These are phyloP conservation scores for Eucalyptus regnans DNA, from an alignment of 345 rosid species.

Conservation along the genomic window DNA sequence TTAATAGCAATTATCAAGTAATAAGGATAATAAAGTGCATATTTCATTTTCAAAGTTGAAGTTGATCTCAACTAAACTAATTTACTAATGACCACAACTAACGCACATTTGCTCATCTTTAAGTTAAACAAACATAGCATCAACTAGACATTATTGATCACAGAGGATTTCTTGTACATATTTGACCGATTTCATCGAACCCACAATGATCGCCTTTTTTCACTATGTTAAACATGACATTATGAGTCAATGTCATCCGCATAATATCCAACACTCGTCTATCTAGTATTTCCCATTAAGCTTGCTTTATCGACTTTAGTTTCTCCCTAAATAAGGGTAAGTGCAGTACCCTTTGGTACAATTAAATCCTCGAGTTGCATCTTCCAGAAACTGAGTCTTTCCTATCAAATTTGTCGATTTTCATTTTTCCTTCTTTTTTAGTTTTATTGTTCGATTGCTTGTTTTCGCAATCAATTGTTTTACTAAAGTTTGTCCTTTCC, in stretches of 20 bases:
- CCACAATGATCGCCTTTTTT: rapidly evolving
- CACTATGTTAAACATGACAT: too few relatives aligned
- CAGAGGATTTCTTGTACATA: too few relatives aligned
- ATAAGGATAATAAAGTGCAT: too few relatives aligned
- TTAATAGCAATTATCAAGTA: background rate
- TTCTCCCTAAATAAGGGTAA: background rate
- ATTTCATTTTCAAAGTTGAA: background rate
- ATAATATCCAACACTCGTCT: background rate
- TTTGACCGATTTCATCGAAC: background rate
- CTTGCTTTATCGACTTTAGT: background rate
- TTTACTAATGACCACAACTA: background rate
- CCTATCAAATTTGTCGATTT: too few relatives aligned
- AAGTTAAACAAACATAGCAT: too few relatives aligned
- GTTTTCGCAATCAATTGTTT: background rate
- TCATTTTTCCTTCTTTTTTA: background rate
- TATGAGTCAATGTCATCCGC: background rate
- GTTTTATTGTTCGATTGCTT: background rate
- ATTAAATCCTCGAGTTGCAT: too few relatives aligned
- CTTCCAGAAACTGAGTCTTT: too few relatives aligned
- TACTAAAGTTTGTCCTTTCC: background rate
- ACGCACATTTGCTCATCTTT: background rate
- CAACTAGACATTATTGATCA: too few relatives aligned
- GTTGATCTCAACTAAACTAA: background rate
- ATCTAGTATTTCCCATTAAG: background rate
- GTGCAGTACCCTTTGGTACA: background rate